Evolutionary conservation across 23 red algal genomes (phyloP), one percentile per base, ranked within the genome.

Genomic region (Gracilaria vermiculophylla): DNA sequence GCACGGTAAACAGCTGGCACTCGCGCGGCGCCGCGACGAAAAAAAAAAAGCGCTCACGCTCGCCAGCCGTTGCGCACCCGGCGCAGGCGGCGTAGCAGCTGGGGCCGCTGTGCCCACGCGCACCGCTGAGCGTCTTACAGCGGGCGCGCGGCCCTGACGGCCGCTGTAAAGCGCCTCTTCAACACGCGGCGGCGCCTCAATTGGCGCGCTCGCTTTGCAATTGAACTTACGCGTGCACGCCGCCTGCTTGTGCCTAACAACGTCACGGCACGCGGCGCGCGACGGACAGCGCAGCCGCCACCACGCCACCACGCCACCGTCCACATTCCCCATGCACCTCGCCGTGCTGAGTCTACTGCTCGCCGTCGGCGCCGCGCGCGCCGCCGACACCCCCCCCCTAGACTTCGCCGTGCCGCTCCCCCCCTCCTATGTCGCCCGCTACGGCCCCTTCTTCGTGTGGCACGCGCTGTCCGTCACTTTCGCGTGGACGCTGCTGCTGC

Each of bases 401-500:
- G n/a, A n/a, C 24, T 23, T 13, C 5, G 55, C 78, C 24, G 24
- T 51, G 20, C 55, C 25, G 34, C 35, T 11, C 52, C 33, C 27
- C 1, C 40, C 56, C 5, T 61, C 61, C 56, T 37, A 56, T n/a
- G 6, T 56, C 15, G 11, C 56, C 37, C 62, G 45, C 64, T 66
- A 62, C 81, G 41, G 42, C 39, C 40, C 64, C 45, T 79, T 79
- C 51, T 47, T 77, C 75, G 49, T 64, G 0, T 85, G 65, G 80
- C 87, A 91, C 69, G 69, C 75, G 13, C 16, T 73, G 24, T 64
- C 71, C 21, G 76, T 62, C 27, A 72, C 61, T 16, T 29, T 91
- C 25, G 66, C 87, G 0, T 81, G 87, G 87, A 76, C 62, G 17
- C 29, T 81, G 2, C 19, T 91, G 57, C 70, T 62, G 9, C 87